Percentiles rank a stretch among this genome's conserved stretches.
Evolutionary conservation across 345 rosid species (phyloP).

Genomic region (Eucalyptus fibrosa): DNA sequence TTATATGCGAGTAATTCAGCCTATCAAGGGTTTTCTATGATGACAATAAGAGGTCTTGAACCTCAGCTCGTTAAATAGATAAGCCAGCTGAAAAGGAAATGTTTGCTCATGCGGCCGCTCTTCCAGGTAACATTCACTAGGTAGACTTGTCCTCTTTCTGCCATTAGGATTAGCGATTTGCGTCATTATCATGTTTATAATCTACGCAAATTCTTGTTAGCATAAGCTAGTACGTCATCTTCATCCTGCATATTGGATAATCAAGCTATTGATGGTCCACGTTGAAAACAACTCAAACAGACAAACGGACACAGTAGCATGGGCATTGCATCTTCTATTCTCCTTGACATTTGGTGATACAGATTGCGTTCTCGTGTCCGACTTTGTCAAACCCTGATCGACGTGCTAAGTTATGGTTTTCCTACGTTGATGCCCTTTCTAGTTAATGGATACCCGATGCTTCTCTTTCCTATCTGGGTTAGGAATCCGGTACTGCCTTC

Average conservation of each 20-base stretch:
- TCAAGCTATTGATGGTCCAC: neutral
- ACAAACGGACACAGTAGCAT: neutral
- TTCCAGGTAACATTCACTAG: neutral
- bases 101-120: neutral
- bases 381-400: neutral
- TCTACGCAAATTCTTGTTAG: neutral
- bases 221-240: neutral
- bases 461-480: neutral
- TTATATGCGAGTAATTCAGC: neutral
- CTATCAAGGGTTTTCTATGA: neutral
- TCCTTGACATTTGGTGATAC: neutral
- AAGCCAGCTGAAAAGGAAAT: neutral
- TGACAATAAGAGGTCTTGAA: neutral
- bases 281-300: neutral
- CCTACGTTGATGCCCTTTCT: neutral
- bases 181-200: neutral
- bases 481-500: neutral
- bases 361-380: neutral
- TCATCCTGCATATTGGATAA: neutral
- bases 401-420: neutral
- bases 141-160: neutral
- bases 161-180: neutral
- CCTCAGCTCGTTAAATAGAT: neutral
- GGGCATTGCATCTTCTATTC: neutral
- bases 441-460: neutral